Percentiles rank a stretch among this genome's conserved stretches.
phyloP scores from a whole-genome alignment of 441 rosid genomes.

The Metrosideros polymorpha region DNA sequence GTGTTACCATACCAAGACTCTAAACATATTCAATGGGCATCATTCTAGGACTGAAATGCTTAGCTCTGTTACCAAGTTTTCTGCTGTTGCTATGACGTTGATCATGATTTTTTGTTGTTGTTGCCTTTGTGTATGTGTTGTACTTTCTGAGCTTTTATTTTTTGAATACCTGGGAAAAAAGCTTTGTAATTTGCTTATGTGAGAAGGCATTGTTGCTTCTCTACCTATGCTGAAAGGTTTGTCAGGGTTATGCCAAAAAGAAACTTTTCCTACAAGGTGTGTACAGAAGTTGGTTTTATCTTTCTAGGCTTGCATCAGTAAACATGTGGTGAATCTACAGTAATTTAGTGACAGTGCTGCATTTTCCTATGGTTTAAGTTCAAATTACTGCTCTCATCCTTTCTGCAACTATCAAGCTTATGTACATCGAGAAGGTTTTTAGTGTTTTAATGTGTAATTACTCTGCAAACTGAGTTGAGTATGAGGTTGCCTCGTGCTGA shows the following conservation, averaged over 20 bases:
- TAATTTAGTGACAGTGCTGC: neutral
- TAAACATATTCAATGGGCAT: neutral
- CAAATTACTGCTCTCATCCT: neutral
- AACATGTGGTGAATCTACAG: neutral
- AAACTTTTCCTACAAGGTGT: neutral
- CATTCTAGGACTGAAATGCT: neutral
- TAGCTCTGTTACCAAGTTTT: neutral
- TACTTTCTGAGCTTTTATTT: neutral
- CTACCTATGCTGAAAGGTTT: neutral
- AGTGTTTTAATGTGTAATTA: constrained; percentile 14
- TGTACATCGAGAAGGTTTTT: constrained; percentile 6
- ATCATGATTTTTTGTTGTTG: neutral
- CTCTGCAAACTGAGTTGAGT: constrained; percentile 9
- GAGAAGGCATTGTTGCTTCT: neutral
- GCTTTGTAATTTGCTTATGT: neutral
- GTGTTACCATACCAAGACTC: neutral
- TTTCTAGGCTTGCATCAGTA: neutral
- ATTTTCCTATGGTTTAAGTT: neutral
- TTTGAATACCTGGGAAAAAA: neutral
- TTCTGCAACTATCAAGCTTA: constrained; percentile 5
- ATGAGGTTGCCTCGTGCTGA: constrained; percentile 14
- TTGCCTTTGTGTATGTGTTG: neutral
- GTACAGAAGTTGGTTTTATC: neutral
- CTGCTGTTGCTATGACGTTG: neutral
- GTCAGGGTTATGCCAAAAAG: neutral